Conservation (phyloP, 345 rosid species). For the Hevea brasiliensis region DNA sequence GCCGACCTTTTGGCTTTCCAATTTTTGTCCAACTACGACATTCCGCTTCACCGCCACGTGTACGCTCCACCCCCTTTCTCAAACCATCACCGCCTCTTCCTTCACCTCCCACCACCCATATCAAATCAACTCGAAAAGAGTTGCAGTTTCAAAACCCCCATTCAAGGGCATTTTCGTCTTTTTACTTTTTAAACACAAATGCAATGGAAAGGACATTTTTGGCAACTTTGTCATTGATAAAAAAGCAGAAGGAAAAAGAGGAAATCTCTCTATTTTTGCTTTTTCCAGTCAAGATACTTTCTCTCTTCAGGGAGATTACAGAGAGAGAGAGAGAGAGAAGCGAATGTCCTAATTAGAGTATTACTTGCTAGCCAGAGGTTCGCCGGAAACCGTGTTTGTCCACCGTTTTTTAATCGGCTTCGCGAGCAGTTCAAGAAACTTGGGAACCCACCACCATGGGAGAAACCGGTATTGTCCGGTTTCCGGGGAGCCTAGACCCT, state of each 20-base stretch:
- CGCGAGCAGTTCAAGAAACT: background rate
- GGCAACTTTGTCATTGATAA: conserved; percentile 19
- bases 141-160: background rate
- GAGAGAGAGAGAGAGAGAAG: background rate
- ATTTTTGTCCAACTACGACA: too few relatives aligned
- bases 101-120: background rate
- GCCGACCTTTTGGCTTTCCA: background rate
- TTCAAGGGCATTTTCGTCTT: conserved; percentile 13
- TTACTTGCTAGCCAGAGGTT: background rate
- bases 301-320: too few relatives aligned
- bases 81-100: background rate
- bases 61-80: conserved; percentile 19
- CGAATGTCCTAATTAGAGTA: background rate
- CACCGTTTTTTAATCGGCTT: background rate
- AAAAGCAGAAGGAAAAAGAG: conserved; percentile 13
- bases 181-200: background rate
- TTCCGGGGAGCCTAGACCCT: conserved; percentile 51
- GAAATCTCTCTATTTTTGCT: conserved; percentile 4
- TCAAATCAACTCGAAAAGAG: background rate
- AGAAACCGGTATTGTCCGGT: conserved; percentile 39
- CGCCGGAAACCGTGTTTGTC: conserved; percentile 7
- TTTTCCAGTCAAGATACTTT: background rate
- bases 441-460: conserved; percentile 29
- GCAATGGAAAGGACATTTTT: conserved; percentile 19
- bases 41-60: conserved; percentile 29